phyloP scores from a whole-genome alignment of 2,329 filamentous ascomycete genomes.

The Scytalidium lignicola region DNA sequence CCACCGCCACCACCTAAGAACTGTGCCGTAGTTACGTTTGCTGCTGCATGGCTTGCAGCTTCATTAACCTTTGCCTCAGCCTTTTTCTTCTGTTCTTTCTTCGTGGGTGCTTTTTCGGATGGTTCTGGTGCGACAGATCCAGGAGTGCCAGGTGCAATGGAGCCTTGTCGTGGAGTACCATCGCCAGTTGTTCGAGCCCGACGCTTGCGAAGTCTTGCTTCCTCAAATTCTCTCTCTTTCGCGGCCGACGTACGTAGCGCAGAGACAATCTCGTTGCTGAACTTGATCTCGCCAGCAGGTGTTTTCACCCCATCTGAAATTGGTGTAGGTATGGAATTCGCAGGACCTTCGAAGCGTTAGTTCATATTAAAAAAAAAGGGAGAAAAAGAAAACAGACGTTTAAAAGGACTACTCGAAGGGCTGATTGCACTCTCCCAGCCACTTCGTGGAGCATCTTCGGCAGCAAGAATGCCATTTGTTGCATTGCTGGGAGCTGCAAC shows the following conservation, averaged over 20 bases:
- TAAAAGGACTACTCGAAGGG: constrained; percentile 49
- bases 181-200: constrained; percentile 52
- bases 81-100: constrained; percentile 80
- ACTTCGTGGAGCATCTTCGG: constrained; percentile 24
- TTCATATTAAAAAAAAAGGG: constrained; percentile 22
- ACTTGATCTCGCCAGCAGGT: constrained; percentile 35
- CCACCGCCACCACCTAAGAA: constrained; percentile 62
- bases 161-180: constrained; percentile 45
- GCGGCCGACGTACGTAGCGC: constrained; percentile 58
- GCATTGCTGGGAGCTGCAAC: constrained; percentile 51
- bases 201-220: constrained; percentile 63
- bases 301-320: constrained; percentile 44
- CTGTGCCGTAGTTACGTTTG: constrained; percentile 77
- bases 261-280: constrained; percentile 37
- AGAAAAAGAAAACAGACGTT: constrained; percentile 46
- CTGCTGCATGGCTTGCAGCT: constrained; percentile 71
- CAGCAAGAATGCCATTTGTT: constrained; percentile 25
- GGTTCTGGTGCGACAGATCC: constrained; percentile 58
- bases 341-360: constrained; percentile 28
- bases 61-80: constrained; percentile 71
- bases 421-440: constrained; percentile 45
- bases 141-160: constrained; percentile 53
- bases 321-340: constrained; percentile 38
- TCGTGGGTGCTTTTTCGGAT: constrained; percentile 67
- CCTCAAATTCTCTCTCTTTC: constrained; percentile 67